Percentiles rank a stretch among this genome's conserved stretches.
These are phyloP conservation scores for Candida neerlandica DNA, from an alignment of 1,139 yeast genomes.

Conservation along the genomic window DNA sequence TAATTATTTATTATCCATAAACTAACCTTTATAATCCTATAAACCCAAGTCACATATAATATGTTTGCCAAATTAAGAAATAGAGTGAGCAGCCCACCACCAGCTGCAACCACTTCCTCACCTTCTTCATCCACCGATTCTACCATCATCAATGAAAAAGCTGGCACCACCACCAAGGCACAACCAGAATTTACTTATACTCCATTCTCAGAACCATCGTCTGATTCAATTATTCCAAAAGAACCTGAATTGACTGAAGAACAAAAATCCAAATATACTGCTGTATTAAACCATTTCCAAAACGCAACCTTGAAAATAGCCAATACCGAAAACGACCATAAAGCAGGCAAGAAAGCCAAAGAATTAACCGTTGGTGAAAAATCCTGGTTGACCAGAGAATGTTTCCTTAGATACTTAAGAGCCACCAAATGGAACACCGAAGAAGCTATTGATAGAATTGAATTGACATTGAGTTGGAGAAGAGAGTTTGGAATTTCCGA, in stretches of 20 bases:
- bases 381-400: conserved; percentile 52
- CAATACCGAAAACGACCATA: conserved; percentile 41
- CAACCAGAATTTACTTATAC: conserved; percentile 20
- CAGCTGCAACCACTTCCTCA: conserved; percentile 8
- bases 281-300: conserved; percentile 62
- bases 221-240: conserved; percentile 52
- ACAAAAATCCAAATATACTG: conserved; percentile 59
- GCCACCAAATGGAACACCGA: conserved; percentile 49
- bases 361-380: conserved; percentile 34
- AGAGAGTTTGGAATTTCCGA: conserved; percentile 46
- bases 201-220: conserved; percentile 59
- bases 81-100: conserved; percentile 6
- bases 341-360: conserved; percentile 25
- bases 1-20: background rate
- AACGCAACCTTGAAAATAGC: conserved; percentile 44
- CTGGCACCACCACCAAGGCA: background rate
- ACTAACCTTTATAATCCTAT: background rate
- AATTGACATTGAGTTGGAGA: conserved; percentile 50
- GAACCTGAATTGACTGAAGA: conserved; percentile 51
- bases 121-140: conserved; percentile 8
- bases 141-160: conserved; percentile 4
- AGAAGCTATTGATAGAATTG: conserved; percentile 45
- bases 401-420: conserved; percentile 48
- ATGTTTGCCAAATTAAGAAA: conserved; percentile 15
- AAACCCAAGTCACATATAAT: background rate